Evolutionary conservation across 331 rosid species (phyloP).

Genomic region (Cydonia oblonga): DNA sequence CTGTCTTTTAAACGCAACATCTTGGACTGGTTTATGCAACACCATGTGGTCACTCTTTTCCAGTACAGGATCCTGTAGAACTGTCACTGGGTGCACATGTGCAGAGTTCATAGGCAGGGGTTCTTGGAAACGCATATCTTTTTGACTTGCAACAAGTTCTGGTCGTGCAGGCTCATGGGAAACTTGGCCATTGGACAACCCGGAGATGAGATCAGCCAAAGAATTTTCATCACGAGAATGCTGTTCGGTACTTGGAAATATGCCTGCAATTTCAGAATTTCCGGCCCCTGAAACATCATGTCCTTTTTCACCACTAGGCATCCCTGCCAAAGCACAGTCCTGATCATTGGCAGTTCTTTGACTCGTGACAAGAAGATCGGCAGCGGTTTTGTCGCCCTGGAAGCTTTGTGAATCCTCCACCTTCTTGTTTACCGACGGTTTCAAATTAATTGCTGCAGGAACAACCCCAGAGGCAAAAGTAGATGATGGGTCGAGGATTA

Average conservation of each 20-base stretch:
- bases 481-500: slow-evolving; percentile 19
- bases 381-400: slow-evolving; percentile 15
- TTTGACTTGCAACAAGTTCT: slow-evolving; percentile 21
- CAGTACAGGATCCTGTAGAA: slow-evolving; percentile 18
- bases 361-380: slow-evolving; percentile 18
- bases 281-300: slow-evolving; percentile 14
- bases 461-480: slow-evolving; percentile 14
- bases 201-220: slow-evolving; percentile 21
- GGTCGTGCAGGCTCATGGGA: slow-evolving; percentile 21
- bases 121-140: slow-evolving; percentile 20
- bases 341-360: slow-evolving; percentile 18
- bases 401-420: slow-evolving; percentile 14
- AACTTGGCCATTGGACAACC: slow-evolving; percentile 22
- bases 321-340: slow-evolving; percentile 24
- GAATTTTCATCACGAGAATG: slow-evolving; percentile 14
- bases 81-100: slow-evolving; percentile 22
- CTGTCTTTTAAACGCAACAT: slow-evolving; percentile 13
- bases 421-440: slow-evolving; percentile 8
- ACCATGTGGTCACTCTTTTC: slow-evolving; percentile 17
- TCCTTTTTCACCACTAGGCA: slow-evolving; percentile 21
- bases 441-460: slow-evolving; percentile 14
- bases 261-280: slow-evolving; percentile 22
- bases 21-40: slow-evolving; percentile 20
- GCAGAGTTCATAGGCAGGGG: slow-evolving; percentile 15
- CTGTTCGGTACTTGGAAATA: slow-evolving; percentile 20